Evolutionary conservation across 192 early-diverging fungal genomes (phyloP).

Genomic region (Dimargaris verticillata): DNA sequence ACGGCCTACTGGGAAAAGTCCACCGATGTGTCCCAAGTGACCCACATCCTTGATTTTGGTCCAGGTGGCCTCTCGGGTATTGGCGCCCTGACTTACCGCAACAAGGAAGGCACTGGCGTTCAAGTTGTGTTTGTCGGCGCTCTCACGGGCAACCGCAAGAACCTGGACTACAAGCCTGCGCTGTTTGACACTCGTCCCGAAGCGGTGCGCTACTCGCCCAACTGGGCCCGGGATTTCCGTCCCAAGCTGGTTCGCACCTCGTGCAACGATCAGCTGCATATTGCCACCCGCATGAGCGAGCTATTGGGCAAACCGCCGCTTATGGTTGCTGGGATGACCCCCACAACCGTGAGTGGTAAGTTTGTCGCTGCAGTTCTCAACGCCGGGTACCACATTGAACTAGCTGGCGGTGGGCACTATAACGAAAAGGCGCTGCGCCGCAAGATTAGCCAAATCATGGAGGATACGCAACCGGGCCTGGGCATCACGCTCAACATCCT

Average conservation of each 20-base stretch:
- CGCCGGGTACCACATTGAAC: conserved; percentile 79
- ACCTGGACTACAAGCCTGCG: conserved; percentile 53
- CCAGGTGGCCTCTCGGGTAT: conserved; percentile 73
- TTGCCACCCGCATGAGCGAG: conserved; percentile 75
- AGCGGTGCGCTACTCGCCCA: conserved; percentile 55
- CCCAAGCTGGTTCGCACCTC: conserved; percentile 59
- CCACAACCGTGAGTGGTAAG: conserved; percentile 56
- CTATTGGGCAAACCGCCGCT: conserved; percentile 75
- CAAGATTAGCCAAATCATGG: conserved; percentile 59
- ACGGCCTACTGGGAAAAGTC: conserved; percentile 62
- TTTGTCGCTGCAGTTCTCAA: conserved; percentile 78
- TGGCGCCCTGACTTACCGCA: conserved; percentile 64
- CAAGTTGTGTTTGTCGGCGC: conserved; percentile 22
- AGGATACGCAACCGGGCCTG: conserved; percentile 50
- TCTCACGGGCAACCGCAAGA: conserved; percentile 12
- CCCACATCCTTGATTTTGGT: conserved; percentile 91
- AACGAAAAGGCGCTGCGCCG: conserved; percentile 45
- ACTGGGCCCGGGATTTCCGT: conserved; percentile 77
- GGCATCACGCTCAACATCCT: conserved; percentile 85
- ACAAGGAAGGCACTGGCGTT: conserved; percentile 76
- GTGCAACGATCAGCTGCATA: conserved; percentile 33
- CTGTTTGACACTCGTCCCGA: conserved; percentile 64
- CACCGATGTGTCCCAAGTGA: conserved; percentile 34
- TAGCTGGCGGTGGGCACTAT: conserved; percentile 83
- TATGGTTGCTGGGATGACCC: conserved; percentile 94